Evolutionary conservation across 148 eudicot genomes (phyloP).

Genomic region (Linanthus parryae): DNA sequence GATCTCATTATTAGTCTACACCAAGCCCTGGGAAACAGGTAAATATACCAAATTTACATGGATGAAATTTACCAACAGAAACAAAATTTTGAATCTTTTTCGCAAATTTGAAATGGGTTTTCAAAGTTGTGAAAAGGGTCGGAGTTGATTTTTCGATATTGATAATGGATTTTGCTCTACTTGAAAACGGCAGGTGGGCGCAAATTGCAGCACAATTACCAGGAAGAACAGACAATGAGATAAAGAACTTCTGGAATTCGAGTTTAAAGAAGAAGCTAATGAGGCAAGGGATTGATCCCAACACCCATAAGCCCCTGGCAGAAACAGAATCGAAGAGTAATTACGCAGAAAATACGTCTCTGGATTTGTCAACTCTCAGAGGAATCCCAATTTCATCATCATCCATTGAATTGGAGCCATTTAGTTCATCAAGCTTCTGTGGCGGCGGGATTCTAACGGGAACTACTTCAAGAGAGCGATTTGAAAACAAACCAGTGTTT

Average conservation of each 20-base stretch:
- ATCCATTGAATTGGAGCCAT: slow-evolving; percentile 23
- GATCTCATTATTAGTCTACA: slow-evolving; percentile 55
- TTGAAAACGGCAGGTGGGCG: slow-evolving; percentile 66
- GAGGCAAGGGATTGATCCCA: slow-evolving; percentile 80
- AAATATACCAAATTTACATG: background rate
- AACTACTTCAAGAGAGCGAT: slow-evolving; percentile 13
- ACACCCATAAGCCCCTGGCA: slow-evolving; percentile 53
- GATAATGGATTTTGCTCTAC: background rate
- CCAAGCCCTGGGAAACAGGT: slow-evolving; percentile 80
- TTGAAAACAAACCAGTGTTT: slow-evolving; percentile 20
- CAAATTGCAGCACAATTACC: slow-evolving; percentile 86
- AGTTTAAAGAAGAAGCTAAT: slow-evolving; percentile 66
- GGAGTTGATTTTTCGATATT: background rate
- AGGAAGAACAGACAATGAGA: slow-evolving; percentile 93
- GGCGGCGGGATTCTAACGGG: background rate
- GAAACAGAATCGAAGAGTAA: slow-evolving; percentile 19
- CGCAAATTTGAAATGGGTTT: background rate
- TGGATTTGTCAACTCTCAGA: slow-evolving; percentile 4
- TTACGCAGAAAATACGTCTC: slow-evolving; percentile 12
- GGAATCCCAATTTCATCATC: slow-evolving; percentile 5
- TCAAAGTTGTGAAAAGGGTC: background rate
- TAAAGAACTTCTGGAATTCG: slow-evolving; percentile 86
- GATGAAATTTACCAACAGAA: too few species aligned
- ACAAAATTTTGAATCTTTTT: background rate
- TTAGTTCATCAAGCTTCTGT: slow-evolving; percentile 11